Evolutionary conservation across 306 rosid genomes (phyloP), one percentile per base, ranked within the genome.

Genomic region (Medicago lupulina): DNA sequence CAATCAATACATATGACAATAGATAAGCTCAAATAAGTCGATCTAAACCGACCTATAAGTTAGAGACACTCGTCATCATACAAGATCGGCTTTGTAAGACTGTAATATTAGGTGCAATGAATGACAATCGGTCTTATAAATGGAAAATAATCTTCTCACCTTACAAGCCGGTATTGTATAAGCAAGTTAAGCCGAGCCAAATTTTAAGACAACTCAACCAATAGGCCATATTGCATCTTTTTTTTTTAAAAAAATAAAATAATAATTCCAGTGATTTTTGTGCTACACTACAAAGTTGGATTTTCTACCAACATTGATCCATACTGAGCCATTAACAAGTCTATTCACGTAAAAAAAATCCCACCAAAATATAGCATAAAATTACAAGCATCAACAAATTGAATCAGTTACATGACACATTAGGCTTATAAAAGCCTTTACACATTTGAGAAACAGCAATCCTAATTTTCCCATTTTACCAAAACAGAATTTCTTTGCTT

Each of bases 381-480:
- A 25, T 17, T n/a, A 63, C 6, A 63, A 65, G 44, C 15, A 40
- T 76, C 82, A 69, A 57, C 25, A 62, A 67, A 73, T 74, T 43
- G 39, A 58, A 31, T 71, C 71, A 34, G 68, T 76, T 73, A 6
- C 54, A 31, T 74, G 46, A 76, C 67, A 85, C 82, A 85, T 49
- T 16, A 73, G 74, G 71, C 83, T 77, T 43, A 36, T 17, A 10
- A 44, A 34, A 76, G 59, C 43, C 53, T 40, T 69, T 74, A 88
- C 76, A 85, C 40, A 1, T 80, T 75, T 36, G 87, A 86, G 64
- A 88, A 86, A 82, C 78, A 82, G 40, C 61, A 62, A 9, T 88
- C 88, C 21, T 85, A 91, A 70, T 79, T 83, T 80, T 82, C 87
- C 79, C 80, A 82, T 54, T 85, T 87, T n/a, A 86, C 83, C 83